Evolutionary conservation across 2,329 filamentous ascomycete species (phyloP).

Genomic region (Phoma sp.): DNA sequence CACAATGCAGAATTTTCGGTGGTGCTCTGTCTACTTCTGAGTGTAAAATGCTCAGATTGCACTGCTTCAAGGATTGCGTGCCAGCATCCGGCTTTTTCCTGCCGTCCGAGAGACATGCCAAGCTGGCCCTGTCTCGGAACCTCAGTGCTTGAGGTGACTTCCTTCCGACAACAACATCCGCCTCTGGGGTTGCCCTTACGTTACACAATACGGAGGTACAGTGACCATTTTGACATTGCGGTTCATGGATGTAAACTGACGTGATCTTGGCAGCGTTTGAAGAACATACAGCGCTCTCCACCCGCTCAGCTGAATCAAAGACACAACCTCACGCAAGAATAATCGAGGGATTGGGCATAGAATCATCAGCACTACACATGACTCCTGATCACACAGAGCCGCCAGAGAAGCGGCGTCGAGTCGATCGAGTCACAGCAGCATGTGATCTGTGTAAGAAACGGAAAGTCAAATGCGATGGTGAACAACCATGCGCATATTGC

Average conservation of each 20-base stretch:
- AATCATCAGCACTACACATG: background rate
- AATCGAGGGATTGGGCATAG: background rate
- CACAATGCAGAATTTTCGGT: too few species aligned
- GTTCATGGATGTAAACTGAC: conserved; percentile 6
- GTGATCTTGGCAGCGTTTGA: background rate
- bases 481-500: conserved; percentile 60
- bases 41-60: too few species aligned
- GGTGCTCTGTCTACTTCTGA: too few species aligned
- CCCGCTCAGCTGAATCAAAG: background rate
- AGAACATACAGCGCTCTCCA: background rate
- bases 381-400: conserved; percentile 1
- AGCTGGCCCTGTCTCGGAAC: conserved; percentile 2
- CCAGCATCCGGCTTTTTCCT: too few species aligned
- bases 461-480: conserved; percentile 60
- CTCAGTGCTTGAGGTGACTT: background rate
- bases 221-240: background rate
- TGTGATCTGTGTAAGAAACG: conserved; percentile 42
- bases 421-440: conserved; percentile 37
- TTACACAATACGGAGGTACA: conserved; percentile 14
- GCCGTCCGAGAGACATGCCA: background rate
- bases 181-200: conserved; percentile 5
- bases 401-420: conserved; percentile 31
- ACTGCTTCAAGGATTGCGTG: too few species aligned
- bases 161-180: conserved; percentile 15
- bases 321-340: background rate